A percentile compares a stretch with the other conserved stretches of the same genome.
phyloP scores from a whole-genome alignment of 768 basidiomycete species.

The Leccinum aurantiacum region DNA sequence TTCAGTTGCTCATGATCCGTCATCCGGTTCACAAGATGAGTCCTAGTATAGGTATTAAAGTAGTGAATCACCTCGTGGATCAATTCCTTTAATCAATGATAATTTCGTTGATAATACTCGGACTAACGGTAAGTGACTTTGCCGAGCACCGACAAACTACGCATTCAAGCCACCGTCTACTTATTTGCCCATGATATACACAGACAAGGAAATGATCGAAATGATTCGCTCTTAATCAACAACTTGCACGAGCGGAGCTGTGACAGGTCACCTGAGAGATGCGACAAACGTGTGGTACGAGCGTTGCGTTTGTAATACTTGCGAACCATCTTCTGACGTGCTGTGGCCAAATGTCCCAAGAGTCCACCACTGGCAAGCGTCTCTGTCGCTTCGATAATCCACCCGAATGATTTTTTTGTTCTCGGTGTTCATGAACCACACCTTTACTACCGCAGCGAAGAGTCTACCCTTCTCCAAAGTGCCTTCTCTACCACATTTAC shows the following conservation, averaged over 20 bases:
- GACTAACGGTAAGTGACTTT: slow-evolving; percentile 17
- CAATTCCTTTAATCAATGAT: slow-evolving; percentile 21
- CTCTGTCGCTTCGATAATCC: neutral
- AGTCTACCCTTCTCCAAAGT: slow-evolving; percentile 1
- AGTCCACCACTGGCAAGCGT: neutral
- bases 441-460: neutral
- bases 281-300: slow-evolving; percentile 19
- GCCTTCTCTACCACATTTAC: neutral
- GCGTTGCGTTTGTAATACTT: slow-evolving; percentile 13
- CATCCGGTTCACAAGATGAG: slow-evolving; percentile 16
- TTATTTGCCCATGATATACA: slow-evolving; percentile 13
- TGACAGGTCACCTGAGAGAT: slow-evolving; percentile 12
- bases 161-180: slow-evolving; percentile 14
- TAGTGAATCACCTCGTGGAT: slow-evolving; percentile 29
- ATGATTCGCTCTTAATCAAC: slow-evolving; percentile 1
- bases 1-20: slow-evolving; percentile 12
- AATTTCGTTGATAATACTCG: slow-evolving; percentile 14
- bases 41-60: slow-evolving; percentile 11
- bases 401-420: slow-evolving; percentile 3
- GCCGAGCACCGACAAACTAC: slow-evolving; percentile 19
- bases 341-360: slow-evolving; percentile 1
- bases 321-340: slow-evolving; percentile 10
- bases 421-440: slow-evolving; percentile 1
- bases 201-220: slow-evolving; percentile 14
- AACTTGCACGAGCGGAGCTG: slow-evolving; percentile 6